Evolutionary conservation across 23 red algal species (phyloP), one percentile per base, ranked within the genome.

Genomic region (Agarophyton chilense): DNA sequence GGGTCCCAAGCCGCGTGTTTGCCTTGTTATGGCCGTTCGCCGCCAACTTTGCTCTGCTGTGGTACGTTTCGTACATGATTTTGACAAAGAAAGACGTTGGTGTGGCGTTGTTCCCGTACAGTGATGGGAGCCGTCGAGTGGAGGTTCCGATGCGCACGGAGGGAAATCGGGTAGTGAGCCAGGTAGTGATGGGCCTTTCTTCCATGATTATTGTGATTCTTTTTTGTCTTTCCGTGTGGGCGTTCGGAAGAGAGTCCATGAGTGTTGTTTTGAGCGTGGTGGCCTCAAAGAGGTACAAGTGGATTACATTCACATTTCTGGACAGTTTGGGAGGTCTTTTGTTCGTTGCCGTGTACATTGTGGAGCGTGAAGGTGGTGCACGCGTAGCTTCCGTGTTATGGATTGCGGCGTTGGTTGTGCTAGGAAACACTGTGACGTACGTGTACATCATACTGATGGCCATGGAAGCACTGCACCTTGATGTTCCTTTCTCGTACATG

Each of bases 31-130:
- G 64, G 64, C 64, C 64, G 32, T 41, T 70, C 28, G 38, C 19
- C 4, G 13, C 64, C 34, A 70, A 70, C 40, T 70, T 70, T 41
- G 64, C 64, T 21, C 38, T 70, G 18, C 17, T 70, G 11, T 70
- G 64, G 64, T 70, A 70, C 38, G n/a, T 70, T 16, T 16, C 64
- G 64, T 70, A 41, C 64, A 70, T 70, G 64, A 70, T 70, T 22
- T 21, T 70, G 16, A 18, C 19, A 18, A 2, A 17, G 32, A 40
- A 41, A 33, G 64, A 70, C 18, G 32, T 70, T 18, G 1, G n/a
- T 41, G 36, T 22, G 34, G 64, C 35, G 35, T 70, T 70, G 64
- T 21, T 70, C 18, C 64, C 64, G 10, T 17, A 17, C 38, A 39
- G 32, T 18, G 18, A 36, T 21, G 4, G 34, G 32, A 22, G 19